Conservation (phyloP, 495 filamentous ascomycete genomes). For the Talaromyces adpressus region DNA sequence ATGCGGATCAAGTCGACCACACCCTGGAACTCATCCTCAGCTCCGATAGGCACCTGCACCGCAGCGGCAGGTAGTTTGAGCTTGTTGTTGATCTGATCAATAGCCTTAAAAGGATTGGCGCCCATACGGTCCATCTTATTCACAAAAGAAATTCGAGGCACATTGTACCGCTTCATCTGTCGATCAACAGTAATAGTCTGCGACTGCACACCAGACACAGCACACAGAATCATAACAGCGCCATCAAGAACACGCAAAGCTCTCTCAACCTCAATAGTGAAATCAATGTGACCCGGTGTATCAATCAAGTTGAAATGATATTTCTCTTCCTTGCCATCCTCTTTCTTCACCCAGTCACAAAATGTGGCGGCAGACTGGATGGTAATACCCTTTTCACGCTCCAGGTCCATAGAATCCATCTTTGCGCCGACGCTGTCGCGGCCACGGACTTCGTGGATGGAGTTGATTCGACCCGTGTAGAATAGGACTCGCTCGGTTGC, state of each 20-base stretch:
- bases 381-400: constrained; percentile 97
- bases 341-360: constrained; percentile 90
- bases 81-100: constrained; percentile 95
- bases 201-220: constrained; percentile 92
- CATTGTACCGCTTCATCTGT: constrained; percentile 97
- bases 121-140: constrained; percentile 99
- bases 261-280: constrained; percentile 98
- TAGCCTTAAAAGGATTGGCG: constrained; percentile 94
- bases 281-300: constrained; percentile 98
- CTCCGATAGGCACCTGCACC: constrained; percentile 90
- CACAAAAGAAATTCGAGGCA: constrained; percentile 90
- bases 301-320: constrained; percentile 99
- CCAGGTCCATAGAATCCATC: constrained; percentile 99
- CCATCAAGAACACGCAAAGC: constrained; percentile 94
- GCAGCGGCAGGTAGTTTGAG: constrained; percentile 88
- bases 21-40: constrained; percentile 87
- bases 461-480: constrained; percentile 94
- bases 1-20: constrained; percentile 91
- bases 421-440: constrained; percentile 95
- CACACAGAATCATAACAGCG: constrained; percentile 97
- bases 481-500: constrained; percentile 95
- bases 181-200: constrained; percentile 98
- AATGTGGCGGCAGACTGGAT: constrained; percentile 98
- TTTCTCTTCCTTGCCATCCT: constrained; percentile 71
- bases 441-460: constrained; percentile 96